Base-by-base conservation (phyloP, 805 yeast genomes). In the Metschnikowia shivogae region DNA sequence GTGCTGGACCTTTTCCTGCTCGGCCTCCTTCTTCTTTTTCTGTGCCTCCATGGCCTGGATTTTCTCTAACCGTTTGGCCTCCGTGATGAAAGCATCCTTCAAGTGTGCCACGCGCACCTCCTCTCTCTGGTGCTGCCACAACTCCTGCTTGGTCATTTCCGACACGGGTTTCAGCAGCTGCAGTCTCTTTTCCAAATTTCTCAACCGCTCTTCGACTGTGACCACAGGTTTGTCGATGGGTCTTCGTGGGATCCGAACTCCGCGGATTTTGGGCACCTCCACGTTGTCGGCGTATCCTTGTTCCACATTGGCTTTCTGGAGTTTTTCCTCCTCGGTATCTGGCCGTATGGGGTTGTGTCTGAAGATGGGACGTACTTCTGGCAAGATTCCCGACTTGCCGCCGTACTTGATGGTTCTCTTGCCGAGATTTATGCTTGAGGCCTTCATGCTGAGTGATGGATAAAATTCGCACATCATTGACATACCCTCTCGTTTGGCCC, bases 311-410 rank as follows among this genome's bases (percentile, higher is more conserved):
- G 64, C 50, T 42, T 74, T 76, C 33, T 74, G 72, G 13, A 70
- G 74, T 45, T 50, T 35, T 45, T 71, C 74, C 28, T 69, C 57
- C 11, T 53, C 76, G 49, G 74, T 74, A 48, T 70, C 60, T 27
- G 80, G 82, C 51, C 76, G 74, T 39, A 74, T 71, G 4, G 89
- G 87, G 44, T 78, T 77, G 14, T 61, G 49, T 56, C 82, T 86
- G 67, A 90, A 80, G 27, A 88, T 81, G 33, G 82, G 79, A 57
- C 96, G 82, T 8, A 87, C 82, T 44, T 68, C 72, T 39, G 97
- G 97, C 52, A 90, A 73, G 40, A 87, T 73, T 61, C 97, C 97
- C 39, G 92, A 83, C 64, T 85, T 84, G 12, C 81, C 81, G 27
- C 81, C 81, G 58, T 65, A 71, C 55, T 70, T 77, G 38, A 76